Base-by-base conservation (phyloP, 345 rosid species). In the Gossypioides kirkii region DNA sequence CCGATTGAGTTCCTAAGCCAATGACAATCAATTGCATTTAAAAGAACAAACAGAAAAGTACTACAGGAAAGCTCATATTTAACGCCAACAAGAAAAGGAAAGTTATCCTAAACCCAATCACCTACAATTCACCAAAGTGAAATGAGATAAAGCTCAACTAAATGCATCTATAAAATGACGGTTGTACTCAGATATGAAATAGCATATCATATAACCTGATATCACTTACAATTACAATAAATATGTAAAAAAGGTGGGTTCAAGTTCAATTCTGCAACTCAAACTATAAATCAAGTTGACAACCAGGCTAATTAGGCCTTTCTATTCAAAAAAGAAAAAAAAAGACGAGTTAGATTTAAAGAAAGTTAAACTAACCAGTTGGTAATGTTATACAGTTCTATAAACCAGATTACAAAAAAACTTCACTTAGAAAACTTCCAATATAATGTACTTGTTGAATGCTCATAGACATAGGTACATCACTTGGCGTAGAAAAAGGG, bases 1-100 rank as follows among this genome's bases (percentile, higher is more conserved):
- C 25, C 87, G 95, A 86, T 81, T 88, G 74, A 94, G 95, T 88
- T 90, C 97, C 98, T 94, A 82, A 72, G 70, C 47, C 41, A 82
- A 81, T 18, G 70, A 28, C 69, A 6, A 61, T 58, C 43, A 66
- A 53, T 14, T 13, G 26, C 11, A 20, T 47, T 23, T 10, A 54
- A 26, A 66, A 62, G 17, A 52, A n/a, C 38, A 75, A 32, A 16
- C 55, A 11, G 18, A 56, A 45, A 72, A 58, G 25, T 10, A 25
- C 6, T 45, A 69, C 9, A 36, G 20, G 43, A 53, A 60, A 70
- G 26, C 43, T 61, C 60, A 68, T 41, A 41, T 13, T 53, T 22
- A 22, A 49, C n/a, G 43, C 62, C 54, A 77, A 68, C 8, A 68
- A 42, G 22, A 71, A 22, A 8, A 12, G 18, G 20, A 10, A 38